A percentile compares a stretch with the other conserved stretches of the same genome.
These are phyloP conservation scores for Phytophthora vignae DNA, from an alignment of 352 stramenopile species.

Conservation along the genomic window DNA sequence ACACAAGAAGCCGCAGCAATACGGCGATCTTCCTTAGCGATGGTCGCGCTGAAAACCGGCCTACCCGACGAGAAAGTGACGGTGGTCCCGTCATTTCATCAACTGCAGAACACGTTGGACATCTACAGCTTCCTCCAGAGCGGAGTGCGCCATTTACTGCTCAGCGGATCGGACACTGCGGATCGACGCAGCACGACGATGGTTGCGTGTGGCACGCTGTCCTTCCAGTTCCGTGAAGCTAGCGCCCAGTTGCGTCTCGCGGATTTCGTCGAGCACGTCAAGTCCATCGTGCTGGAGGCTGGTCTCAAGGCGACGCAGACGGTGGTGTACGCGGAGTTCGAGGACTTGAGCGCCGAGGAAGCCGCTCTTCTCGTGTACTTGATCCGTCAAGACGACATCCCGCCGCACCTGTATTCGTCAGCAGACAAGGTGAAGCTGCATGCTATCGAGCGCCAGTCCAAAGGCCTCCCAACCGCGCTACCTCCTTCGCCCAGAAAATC, in stretches of 20 bases:
- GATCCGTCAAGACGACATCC: slow-evolving; percentile 53
- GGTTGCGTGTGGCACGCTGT: slow-evolving; percentile 59
- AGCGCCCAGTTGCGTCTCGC: slow-evolving; percentile 31
- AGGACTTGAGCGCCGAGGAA: slow-evolving; percentile 51
- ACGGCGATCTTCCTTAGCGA: slow-evolving; percentile 38
- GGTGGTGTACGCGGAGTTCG: slow-evolving; percentile 63
- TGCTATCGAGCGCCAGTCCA: slow-evolving; percentile 47
- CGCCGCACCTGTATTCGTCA: slow-evolving; percentile 53
- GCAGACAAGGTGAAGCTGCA: slow-evolving; percentile 62
- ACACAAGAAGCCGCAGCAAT: slow-evolving; percentile 17
- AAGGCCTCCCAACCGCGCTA: slow-evolving; percentile 5
- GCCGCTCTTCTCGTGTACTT: slow-evolving; percentile 50
- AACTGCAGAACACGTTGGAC: slow-evolving; percentile 65
- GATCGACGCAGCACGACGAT: slow-evolving; percentile 53
- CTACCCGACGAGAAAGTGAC: slow-evolving; percentile 43
- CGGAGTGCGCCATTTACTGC: slow-evolving; percentile 46
- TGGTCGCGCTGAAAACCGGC: slow-evolving; percentile 33
- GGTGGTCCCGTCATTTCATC: slow-evolving; percentile 34
- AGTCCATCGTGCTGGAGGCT: slow-evolving; percentile 51
- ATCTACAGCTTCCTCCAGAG: slow-evolving; percentile 60
- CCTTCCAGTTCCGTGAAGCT: slow-evolving; percentile 65
- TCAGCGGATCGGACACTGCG: slow-evolving; percentile 52
- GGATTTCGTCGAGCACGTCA: slow-evolving; percentile 62
- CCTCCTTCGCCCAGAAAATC: slow-evolving; percentile 14
- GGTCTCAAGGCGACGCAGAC: slow-evolving; percentile 60